Conservation (phyloP, 257 asterid genomes). For the Salvia rosmarinus region DNA sequence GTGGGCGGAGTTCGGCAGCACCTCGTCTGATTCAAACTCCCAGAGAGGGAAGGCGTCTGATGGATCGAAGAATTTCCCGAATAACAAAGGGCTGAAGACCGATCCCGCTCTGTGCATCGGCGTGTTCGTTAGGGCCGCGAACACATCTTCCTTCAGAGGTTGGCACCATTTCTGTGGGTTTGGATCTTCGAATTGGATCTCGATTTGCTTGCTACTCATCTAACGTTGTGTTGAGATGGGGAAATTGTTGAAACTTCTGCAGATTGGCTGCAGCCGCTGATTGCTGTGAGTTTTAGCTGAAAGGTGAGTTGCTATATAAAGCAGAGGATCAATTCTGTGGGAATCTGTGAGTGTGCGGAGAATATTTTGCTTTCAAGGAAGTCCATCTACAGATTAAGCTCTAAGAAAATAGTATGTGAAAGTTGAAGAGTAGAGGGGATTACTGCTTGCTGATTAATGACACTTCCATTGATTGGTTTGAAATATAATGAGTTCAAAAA, state of each 20-base stretch:
- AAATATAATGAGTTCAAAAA: no score
- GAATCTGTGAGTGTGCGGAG: slow-evolving; percentile 48
- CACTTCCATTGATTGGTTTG: no score
- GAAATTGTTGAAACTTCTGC: not conserved
- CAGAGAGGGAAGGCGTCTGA: slow-evolving; percentile 89
- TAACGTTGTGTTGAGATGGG: slow-evolving; percentile 17
- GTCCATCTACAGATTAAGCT: not conserved
- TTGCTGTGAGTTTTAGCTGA: slow-evolving; percentile 20
- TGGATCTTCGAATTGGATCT: slow-evolving; percentile 54
- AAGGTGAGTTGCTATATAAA: slow-evolving; percentile 11
- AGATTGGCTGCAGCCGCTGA: no score
- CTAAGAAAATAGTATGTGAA: no score
- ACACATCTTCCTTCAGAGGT: slow-evolving; percentile 65
- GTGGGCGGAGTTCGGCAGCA: slow-evolving; percentile 44
- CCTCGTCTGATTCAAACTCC: slow-evolving; percentile 69
- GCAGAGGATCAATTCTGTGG: slow-evolving; percentile 49
- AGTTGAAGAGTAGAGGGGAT: no score
- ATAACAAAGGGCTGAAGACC: slow-evolving; percentile 66
- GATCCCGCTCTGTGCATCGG: slow-evolving; percentile 54
- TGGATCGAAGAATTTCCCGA: slow-evolving; percentile 92
- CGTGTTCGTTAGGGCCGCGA: slow-evolving; percentile 43
- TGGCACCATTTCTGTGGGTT: slow-evolving; percentile 69
- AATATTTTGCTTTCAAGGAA: slow-evolving; percentile 34
- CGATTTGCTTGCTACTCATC: slow-evolving; percentile 55
- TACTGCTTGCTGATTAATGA: no score